phyloP scores from a whole-genome alignment of 2,329 filamentous ascomycete species.

The Phaeophleospora eucalypticola region DNA sequence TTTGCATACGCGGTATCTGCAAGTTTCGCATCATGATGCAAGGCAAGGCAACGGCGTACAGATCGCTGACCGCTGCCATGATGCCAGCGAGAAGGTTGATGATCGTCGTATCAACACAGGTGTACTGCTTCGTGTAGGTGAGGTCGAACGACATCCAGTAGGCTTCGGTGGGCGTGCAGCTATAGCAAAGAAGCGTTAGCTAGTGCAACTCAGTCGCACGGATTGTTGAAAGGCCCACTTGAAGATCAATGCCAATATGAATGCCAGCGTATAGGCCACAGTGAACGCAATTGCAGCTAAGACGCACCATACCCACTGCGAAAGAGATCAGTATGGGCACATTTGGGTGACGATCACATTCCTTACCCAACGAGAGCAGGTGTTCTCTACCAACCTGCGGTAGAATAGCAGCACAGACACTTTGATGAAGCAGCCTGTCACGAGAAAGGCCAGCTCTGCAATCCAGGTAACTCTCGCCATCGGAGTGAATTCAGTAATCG shows the following conservation, averaged over 20 bases:
- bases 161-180: slow-evolving; percentile 38
- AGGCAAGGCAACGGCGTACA: slow-evolving; percentile 40
- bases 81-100: slow-evolving; percentile 37
- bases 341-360: not conserved
- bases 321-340: not conserved
- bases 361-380: slow-evolving; percentile 26
- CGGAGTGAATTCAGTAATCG: slow-evolving; percentile 11
- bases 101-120: slow-evolving; percentile 38
- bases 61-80: slow-evolving; percentile 38
- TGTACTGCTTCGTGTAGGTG: slow-evolving; percentile 32
- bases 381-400: slow-evolving; percentile 36
- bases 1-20: slow-evolving; percentile 41
- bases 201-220: not conserved
- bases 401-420: slow-evolving; percentile 42
- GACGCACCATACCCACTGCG: slow-evolving; percentile 35
- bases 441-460: slow-evolving; percentile 32
- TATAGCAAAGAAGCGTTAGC: not conserved
- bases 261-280: slow-evolving; percentile 36
- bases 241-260: slow-evolving; percentile 34
- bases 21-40: slow-evolving; percentile 44
- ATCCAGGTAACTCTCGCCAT: slow-evolving; percentile 32
- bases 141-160: slow-evolving; percentile 39
- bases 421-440: slow-evolving; percentile 34
- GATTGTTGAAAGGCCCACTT: slow-evolving; percentile 9
- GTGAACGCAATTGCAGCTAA: slow-evolving; percentile 38